phyloP scores from a whole-genome alignment of 441 rosid species.

The Gossypium schwendimanii region DNA sequence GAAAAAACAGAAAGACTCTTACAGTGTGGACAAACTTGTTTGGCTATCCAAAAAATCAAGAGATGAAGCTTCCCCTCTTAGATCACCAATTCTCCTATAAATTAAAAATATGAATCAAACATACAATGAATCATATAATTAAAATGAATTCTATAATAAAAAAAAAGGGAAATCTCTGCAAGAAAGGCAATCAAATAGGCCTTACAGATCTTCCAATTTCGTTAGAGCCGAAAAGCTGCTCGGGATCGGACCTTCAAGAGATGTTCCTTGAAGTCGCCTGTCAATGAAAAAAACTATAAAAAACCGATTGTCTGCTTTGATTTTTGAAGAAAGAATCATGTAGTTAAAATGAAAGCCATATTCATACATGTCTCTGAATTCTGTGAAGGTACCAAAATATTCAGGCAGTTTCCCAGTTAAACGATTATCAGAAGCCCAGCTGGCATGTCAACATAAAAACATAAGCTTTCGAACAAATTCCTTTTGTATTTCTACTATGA shows the following conservation, averaged over 20 bases:
- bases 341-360: constrained; percentile 8
- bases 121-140: not conserved
- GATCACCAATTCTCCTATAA: constrained; percentile 49
- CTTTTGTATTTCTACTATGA: not conserved
- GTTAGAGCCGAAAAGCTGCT: constrained; percentile 33
- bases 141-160: no score
- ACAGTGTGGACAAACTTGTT: constrained; percentile 40
- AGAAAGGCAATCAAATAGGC: not conserved
- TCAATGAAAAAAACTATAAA: not conserved
- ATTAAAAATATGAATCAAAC: constrained; percentile 3
- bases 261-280: constrained; percentile 45
- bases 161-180: no score
- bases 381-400: constrained; percentile 34
- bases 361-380: constrained; percentile 40
- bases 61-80: constrained; percentile 37
- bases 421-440: constrained; percentile 59
- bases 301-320: not conserved
- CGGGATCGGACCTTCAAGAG: constrained; percentile 55
- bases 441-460: constrained; percentile 18
- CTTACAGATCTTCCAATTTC: constrained; percentile 45
- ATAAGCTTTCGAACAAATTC: not conserved
- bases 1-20: constrained; percentile 11
- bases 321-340: not conserved
- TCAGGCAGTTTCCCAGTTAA: constrained; percentile 47
- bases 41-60: constrained; percentile 39